Evolutionary conservation across 2,329 filamentous ascomycete genomes (phyloP).

Genomic region (Rugonectria rugulosa): DNA sequence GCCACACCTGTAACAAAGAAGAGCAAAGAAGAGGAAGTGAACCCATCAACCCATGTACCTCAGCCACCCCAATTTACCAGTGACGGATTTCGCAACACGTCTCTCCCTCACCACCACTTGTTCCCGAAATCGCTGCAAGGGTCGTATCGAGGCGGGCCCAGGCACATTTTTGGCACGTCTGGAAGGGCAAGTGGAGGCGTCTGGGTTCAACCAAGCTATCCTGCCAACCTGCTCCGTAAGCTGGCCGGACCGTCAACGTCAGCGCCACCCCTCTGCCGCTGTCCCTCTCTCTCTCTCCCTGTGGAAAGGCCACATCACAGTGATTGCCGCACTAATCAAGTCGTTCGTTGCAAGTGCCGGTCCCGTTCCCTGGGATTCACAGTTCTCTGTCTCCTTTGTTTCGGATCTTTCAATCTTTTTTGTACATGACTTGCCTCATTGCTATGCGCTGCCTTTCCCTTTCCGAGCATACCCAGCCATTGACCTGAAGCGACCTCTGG

Average conservation of each 20-base stretch:
- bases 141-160: not conserved
- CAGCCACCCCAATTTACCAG: not conserved
- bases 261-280: not conserved
- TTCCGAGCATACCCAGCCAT: no score
- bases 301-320: constrained; percentile 21
- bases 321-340: constrained; percentile 5
- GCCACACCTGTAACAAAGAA: not conserved
- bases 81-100: not conserved
- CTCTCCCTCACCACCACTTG: not conserved
- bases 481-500: no score
- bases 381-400: not conserved
- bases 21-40: no score
- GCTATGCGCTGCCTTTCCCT: no score
- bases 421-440: no score
- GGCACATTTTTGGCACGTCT: not conserved
- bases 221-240: not conserved
- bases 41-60: no score
- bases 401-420: no score
- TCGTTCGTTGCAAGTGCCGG: not conserved
- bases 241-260: constrained; percentile 16
- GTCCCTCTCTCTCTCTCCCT: not conserved
- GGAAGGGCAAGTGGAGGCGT: constrained; percentile 7
- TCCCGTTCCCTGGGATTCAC: not conserved
- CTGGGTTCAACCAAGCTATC: not conserved
- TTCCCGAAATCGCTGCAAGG: no score